Evolutionary conservation across 345 rosid genomes (phyloP), one percentile per base, ranked within the genome.

Genomic region (Corchorus olitorius): DNA sequence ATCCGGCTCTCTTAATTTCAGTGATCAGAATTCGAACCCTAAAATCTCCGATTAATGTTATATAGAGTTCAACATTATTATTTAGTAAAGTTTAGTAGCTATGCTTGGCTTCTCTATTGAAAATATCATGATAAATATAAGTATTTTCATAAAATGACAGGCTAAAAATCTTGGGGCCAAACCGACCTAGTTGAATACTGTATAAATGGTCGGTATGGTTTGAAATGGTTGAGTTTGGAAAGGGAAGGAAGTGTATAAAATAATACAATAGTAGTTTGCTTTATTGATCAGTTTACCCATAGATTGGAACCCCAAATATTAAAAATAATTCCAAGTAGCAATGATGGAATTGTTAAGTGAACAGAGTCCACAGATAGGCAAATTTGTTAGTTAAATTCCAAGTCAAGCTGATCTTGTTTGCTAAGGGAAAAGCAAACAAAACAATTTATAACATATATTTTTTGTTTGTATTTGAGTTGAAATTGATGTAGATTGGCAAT

Each of bases 401-500:
- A 68, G 45, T 50, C 8, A 69, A 68, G 56, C 6, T 48, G 20
- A 27, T 68, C 4, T 22, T 27, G 15, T 2, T 1, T 41, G 2
- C 0, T 4, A 17, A 41, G 49, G 27, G 50, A 4, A 39, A 39
- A 58, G 62, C 34, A 39, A 39, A 39, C 43, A 4, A 4, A 39
- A 2, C 34, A 20, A 58, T 20, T 9, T 11, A 19, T 27, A 27
- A 27, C 20, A 58, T 22, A 19, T 19, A 10, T 20, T 41, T 8
- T 41, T 63, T 4, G 43, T 39, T 6, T 39, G 43, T 39, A 1
- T 58, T 33, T 22, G 35, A 20, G 69, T 17, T 65, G 69, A 45
- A 66, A 66, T 22, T 20, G 67, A 16, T 63, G 72, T 35, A 68
- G 56, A 48, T n/a, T n/a, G 75, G 75, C 75, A 61, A 52, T 76